Base-by-base conservation (phyloP, 306 rosid genomes). In the Mimosa pudica region DNA sequence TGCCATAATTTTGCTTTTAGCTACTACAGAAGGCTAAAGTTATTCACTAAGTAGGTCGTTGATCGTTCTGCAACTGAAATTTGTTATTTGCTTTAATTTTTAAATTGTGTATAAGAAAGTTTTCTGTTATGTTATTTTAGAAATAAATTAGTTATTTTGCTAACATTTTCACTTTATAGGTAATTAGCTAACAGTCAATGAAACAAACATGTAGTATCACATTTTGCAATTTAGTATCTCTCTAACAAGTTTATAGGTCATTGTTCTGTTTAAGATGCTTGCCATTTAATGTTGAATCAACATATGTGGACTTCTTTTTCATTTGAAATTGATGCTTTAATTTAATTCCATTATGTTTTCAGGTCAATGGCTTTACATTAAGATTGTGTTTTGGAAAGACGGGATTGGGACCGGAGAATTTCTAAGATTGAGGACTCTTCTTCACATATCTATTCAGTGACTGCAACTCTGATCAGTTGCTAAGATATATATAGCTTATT, bases 281-380 rank as follows among this genome's bases (percentile, higher is more conserved):
- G 4, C 32, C 42, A 33, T 54, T 8, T 72, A 71, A 42, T 61
- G 55, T 62, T 33, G 61, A 44, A 45, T 24, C 60, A 51, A 30
- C 48, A 14, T 12, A 45, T 33, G 5, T 16, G 45, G 70, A 30
- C 44, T 3, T 61, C 33, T 60, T 60, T 75, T 75, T 12, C 78
- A 60, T 60, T 4, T 32, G 32, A 44, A 42, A 44, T 75, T 45
- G 57, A 63, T n/a, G 30, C 49, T 16, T 10, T 35, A 58, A 20
- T 62, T 70, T 58, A 36, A 60, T 83, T 74, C 77, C 17, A 16
- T 42, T 68, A 33, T 83, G 68, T 69, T 61, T 16, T 18, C 80
- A 74, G 86, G 82, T 71, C 14, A 18, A 35, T 79, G 61, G 69
- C 63, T 69, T 47, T 20, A 74, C 33, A 38, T 47, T 73, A 9